Base-by-base conservation (phyloP, 345 rosid genomes). In the Pugionium dolabratum region DNA sequence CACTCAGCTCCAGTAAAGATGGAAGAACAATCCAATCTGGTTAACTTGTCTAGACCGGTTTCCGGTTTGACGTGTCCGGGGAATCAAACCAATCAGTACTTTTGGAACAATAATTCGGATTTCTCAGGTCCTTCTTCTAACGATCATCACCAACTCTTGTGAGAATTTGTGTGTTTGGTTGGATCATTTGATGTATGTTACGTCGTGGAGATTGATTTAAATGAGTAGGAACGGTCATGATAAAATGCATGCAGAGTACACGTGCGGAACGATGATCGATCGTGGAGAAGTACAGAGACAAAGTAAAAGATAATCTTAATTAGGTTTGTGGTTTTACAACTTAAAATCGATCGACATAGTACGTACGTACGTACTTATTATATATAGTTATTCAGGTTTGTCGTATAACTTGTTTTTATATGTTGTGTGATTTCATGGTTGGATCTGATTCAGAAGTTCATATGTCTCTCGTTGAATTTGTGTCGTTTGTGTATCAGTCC, bases 1-100 rank as follows among this genome's bases (percentile, higher is more conserved):
- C 82, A 83, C 37, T 5, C 76, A 28, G 71, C 82, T 69, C 79
- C 83, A 4, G 75, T 84, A 50, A 88, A 88, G 77, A 81, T 71
- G 77, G 96, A 88, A 75, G 80, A 67, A 18, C 73, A 60, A 7
- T 62, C 64, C 18, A 80, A 36, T 58, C 4, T 69, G 73, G 48
- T 43, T 78, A 84, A 79, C 71, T 54, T 81, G 25, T 50, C 84
- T 2, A 75, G 77, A 67, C 77, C 76, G 35, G 54, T 62, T 44
- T 33, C 77, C 26, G 49, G 60, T 37, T 62, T 60, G 41, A 45
- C 70, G 43, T 37, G 82, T 59, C 55, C 53, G 7, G 70, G 54
- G 2, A 79, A 76, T 66, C 81, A 76, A 67, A 44, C 66, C 6
- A 79, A 67, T 37, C 86, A 83, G 47, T 80, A 63, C 69, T 84